Evolutionary conservation across 768 basidiomycete species (phyloP).

Genomic region (Fomitopsis serialis): DNA sequence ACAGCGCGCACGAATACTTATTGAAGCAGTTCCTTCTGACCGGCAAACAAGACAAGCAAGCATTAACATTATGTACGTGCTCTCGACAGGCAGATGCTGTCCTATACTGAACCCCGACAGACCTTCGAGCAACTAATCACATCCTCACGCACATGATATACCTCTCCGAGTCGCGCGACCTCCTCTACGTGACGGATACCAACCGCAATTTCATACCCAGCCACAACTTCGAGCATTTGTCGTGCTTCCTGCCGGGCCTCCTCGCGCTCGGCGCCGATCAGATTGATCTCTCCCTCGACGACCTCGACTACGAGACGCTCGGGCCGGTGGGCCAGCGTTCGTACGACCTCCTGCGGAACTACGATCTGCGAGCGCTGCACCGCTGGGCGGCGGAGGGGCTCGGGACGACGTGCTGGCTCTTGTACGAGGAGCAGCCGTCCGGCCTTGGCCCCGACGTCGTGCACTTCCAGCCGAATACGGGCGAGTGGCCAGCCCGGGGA

Average conservation of each 20-base stretch:
- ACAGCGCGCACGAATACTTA: conserved; percentile 75
- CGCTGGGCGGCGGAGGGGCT: conserved; percentile 75
- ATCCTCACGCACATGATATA: conserved; percentile 64
- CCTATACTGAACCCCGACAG: conserved; percentile 25
- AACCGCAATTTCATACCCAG: conserved; percentile 29
- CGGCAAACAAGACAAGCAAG: conserved; percentile 51
- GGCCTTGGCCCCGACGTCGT: conserved; percentile 67
- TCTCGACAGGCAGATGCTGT: neutral
- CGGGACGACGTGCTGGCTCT: conserved; percentile 63
- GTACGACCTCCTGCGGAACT: conserved; percentile 34
- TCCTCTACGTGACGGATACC: conserved; percentile 66
- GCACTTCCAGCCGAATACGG: conserved; percentile 21
- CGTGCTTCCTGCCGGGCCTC: conserved; percentile 75
- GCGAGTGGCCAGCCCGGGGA: neutral
- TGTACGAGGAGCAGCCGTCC: conserved; percentile 65
- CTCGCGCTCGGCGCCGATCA: conserved; percentile 66
- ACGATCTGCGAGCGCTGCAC: conserved; percentile 59
- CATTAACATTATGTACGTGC: conserved; percentile 61
- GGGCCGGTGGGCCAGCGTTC: conserved; percentile 18
- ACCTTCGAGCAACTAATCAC: conserved; percentile 55
- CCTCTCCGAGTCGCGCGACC: conserved; percentile 54
- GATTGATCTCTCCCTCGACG: conserved; percentile 43
- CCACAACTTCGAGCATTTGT: conserved; percentile 64
- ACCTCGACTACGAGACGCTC: conserved; percentile 40
- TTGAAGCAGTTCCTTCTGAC: conserved; percentile 71